Base-by-base conservation (phyloP, 2,329 filamentous ascomycete genomes). In the Monosporascus sp. region DNA sequence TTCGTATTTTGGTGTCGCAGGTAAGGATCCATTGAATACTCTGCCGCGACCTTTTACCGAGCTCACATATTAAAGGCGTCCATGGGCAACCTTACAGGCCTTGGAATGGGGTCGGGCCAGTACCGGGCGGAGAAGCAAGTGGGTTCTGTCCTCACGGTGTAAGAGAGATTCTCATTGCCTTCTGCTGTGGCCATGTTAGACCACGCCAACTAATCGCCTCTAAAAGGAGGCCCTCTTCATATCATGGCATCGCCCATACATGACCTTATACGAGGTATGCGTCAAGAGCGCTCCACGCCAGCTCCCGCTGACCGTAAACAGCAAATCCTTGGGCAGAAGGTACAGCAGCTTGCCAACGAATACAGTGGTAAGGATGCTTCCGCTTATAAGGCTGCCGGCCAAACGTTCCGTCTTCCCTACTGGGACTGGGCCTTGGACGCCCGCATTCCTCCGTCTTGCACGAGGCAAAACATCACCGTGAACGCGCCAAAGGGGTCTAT, bases 191-290 rank as follows among this genome's bases (percentile, higher is more conserved):
- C 35, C n/a, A 20, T 25, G 8, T 22, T 35, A 9, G 18, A 8
- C 14, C 17, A 44, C 17, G 22, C 20, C n/a, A 11, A 44, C 20
- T 46, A 27, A 46, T 15, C n/a, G 1, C n/a, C 14, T 7, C 25
- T 22, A 17, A 41, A 41, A 79, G 77, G 75, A 80, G 62, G 66
- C 72, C n/a, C 62, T 77, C 24, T 80, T 82, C 57, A 61, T 74
- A 7, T 66, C 76, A 18, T 84, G 79, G 81, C 81, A 85, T 63
- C 77, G 80, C 6, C 75, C 79, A 3, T 83, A 79, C 54, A 61
- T 82, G 43, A 68, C 75, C 7, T 69, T 83, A 6, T 82, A 72
- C 52, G 81, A 85, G 72, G 78, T 80, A 65, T 11, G 66, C n/a
- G 15, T 39, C 48, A 20, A 38, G n/a, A 54, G 20, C 8, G 27